phyloP scores from a whole-genome alignment of 2,329 filamentous ascomycete genomes.

The Xylaria sp. region DNA sequence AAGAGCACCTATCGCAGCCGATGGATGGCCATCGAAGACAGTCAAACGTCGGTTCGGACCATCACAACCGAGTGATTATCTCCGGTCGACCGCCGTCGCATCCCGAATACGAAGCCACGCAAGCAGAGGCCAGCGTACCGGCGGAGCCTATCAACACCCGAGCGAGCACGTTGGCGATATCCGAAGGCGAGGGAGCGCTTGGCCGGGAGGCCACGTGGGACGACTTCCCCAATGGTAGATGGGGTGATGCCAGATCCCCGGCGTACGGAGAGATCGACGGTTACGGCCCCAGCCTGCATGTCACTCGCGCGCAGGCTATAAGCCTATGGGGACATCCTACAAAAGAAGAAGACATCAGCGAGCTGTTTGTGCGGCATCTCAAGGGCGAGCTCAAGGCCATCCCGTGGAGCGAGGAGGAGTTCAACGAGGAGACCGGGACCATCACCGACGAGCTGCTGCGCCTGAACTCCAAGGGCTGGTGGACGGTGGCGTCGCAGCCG shows the following conservation, averaged over 20 bases:
- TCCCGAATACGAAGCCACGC: slow-evolving; percentile 71
- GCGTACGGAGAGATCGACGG: slow-evolving; percentile 97
- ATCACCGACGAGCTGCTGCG: slow-evolving; percentile 76
- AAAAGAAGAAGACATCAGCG: slow-evolving; percentile 70
- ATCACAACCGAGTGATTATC: slow-evolving; percentile 86
- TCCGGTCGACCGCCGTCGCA: slow-evolving; percentile 62
- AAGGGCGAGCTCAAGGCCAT: slow-evolving; percentile 78
- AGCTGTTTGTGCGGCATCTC: slow-evolving; percentile 80
- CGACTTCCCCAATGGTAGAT: slow-evolving; percentile 94
- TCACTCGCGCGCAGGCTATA: slow-evolving; percentile 81
- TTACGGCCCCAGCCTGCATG: slow-evolving; percentile 95
- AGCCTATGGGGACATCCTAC: slow-evolving; percentile 83
- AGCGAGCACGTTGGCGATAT: slow-evolving; percentile 87
- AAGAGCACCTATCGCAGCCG: slow-evolving; percentile 34
- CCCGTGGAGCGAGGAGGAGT: slow-evolving; percentile 90
- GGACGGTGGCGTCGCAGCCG: slow-evolving; percentile 94
- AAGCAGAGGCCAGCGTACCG: slow-evolving; percentile 77
- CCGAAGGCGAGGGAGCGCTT: slow-evolving; percentile 86
- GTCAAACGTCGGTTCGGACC: slow-evolving; percentile 81
- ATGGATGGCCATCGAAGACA: slow-evolving; percentile 56
- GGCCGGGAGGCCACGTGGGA: slow-evolving; percentile 98
- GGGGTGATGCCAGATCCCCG: slow-evolving; percentile 89
- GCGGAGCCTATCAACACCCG: slow-evolving; percentile 74
- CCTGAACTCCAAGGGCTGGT: slow-evolving; percentile 85
- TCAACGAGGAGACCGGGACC: slow-evolving; percentile 79